phyloP scores from a whole-genome alignment of 192 early-diverging fungal genomes.

The Podochytrium sp. region DNA sequence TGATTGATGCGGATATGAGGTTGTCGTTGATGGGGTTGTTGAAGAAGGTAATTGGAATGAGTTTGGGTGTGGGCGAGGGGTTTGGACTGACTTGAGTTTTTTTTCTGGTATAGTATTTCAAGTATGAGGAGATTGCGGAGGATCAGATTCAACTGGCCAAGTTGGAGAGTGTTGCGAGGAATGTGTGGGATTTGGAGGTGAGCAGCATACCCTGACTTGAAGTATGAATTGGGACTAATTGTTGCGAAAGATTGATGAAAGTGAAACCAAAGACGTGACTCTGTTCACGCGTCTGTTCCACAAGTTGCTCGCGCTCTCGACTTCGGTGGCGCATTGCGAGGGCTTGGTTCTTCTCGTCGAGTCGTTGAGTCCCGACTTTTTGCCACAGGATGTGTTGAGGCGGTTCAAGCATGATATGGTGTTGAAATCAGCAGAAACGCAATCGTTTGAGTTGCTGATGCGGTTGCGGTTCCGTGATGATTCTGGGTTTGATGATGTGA shows the following conservation, averaged over 20 bases:
- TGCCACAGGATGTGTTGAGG: neutral
- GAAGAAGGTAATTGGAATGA: conserved; percentile 24
- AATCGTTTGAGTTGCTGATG: conserved; percentile 3
- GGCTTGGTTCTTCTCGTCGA: neutral
- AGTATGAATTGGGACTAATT: neutral
- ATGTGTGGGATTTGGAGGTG: conserved; percentile 37
- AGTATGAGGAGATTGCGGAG: conserved; percentile 16
- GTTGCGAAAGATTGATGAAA: neutral
- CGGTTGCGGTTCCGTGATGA: neutral
- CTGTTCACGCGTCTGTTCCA: conserved; percentile 16
- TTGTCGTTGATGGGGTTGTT: conserved; percentile 29
- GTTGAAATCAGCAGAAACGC: neutral
- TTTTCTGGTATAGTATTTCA: conserved; percentile 26
- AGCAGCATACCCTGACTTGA: neutral
- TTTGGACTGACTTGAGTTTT: neutral
- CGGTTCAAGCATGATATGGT: neutral
- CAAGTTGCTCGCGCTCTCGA: conserved; percentile 6
- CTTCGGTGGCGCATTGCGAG: neutral
- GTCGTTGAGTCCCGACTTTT: conserved; percentile 1
- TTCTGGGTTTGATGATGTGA: neutral
- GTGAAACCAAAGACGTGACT: neutral
- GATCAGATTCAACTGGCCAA: conserved; percentile 31
- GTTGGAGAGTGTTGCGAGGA: conserved; percentile 24
- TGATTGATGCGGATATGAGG: conserved; percentile 12
- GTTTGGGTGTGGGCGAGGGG: neutral